Percentiles rank a stretch among this genome's conserved stretches.
Evolutionary conservation across 2,329 filamentous ascomycete species (phyloP).

Genomic region (Colletotrichum cordylinicola): DNA sequence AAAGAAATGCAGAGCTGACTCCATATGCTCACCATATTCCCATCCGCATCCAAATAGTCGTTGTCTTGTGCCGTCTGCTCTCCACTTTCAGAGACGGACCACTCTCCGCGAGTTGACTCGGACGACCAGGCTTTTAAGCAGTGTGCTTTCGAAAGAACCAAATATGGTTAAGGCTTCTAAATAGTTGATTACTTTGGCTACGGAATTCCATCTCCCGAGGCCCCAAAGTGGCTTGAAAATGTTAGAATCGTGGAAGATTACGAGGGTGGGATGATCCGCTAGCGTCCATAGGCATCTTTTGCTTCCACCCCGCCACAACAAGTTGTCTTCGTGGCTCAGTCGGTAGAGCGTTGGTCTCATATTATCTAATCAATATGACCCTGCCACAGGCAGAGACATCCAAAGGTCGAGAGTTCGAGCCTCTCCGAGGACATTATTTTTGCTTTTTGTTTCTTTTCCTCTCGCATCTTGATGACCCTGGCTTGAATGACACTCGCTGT

Average conservation of each 20-base stretch:
- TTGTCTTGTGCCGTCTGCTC: background rate
- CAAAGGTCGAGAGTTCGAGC: conserved; percentile 23
- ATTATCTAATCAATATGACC: conserved; percentile 2
- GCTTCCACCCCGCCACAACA: background rate
- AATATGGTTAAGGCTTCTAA: no score
- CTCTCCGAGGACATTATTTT: conserved; percentile 1
- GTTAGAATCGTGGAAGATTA: no score
- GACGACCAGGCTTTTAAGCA: background rate
- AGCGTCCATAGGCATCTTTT: background rate
- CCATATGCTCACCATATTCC: background rate
- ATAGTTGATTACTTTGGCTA: no score
- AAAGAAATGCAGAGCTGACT: background rate
- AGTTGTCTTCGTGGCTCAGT: conserved; percentile 14
- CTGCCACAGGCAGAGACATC: background rate
- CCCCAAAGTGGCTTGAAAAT: no score
- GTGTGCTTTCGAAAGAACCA: no score
- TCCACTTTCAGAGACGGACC: background rate
- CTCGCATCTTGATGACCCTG: no score
- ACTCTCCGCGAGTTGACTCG: background rate
- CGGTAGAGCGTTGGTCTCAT: conserved; percentile 23
- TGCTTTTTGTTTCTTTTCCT: background rate
- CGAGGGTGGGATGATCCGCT: background rate
- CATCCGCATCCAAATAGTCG: no score
- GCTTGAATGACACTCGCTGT: no score
- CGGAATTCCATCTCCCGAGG: no score